Percentiles rank a stretch among this genome's conserved stretches.
Conservation (phyloP, 176 grass and related monocot genomes). For the Oryza nivara region DNA sequence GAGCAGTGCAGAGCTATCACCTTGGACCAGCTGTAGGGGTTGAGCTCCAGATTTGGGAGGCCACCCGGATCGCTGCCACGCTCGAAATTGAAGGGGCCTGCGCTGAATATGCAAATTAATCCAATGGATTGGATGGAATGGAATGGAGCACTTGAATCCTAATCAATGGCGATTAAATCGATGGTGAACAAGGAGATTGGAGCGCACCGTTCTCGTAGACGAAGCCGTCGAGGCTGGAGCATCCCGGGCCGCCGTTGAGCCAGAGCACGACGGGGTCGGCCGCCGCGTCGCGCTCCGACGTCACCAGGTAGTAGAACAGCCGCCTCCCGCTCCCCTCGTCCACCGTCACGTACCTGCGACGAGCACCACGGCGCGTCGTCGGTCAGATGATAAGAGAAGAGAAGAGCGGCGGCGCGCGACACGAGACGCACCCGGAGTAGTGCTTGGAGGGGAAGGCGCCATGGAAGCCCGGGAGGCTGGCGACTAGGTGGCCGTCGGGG, state of each 20-base stretch:
- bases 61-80: constrained; percentile 35
- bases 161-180: not conserved
- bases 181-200: not conserved
- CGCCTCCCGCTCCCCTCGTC: constrained; percentile 58
- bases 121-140: no score
- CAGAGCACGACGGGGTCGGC: constrained; percentile 83
- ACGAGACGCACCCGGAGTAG: constrained; percentile 54
- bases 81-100: constrained; percentile 84
- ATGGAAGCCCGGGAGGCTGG: constrained; percentile 57
- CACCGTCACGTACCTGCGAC: constrained; percentile 30
- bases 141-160: no score
- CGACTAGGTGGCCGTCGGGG: constrained; percentile 50
- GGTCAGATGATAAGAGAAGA: not conserved
- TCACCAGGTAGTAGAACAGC: constrained; percentile 85
- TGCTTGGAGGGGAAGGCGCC: constrained; percentile 64
- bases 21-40: constrained; percentile 93
- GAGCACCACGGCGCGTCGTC: not conserved
- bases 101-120: no score
- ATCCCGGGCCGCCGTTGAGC: constrained; percentile 90
- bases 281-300: constrained; percentile 64
- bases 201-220: constrained; percentile 70
- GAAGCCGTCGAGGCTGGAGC: constrained; percentile 91
- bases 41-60: constrained; percentile 72
- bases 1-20: constrained; percentile 25
- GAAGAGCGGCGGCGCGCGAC: no score